phyloP scores from a whole-genome alignment of 257 asterid species.

The Solanum sitiens region DNA sequence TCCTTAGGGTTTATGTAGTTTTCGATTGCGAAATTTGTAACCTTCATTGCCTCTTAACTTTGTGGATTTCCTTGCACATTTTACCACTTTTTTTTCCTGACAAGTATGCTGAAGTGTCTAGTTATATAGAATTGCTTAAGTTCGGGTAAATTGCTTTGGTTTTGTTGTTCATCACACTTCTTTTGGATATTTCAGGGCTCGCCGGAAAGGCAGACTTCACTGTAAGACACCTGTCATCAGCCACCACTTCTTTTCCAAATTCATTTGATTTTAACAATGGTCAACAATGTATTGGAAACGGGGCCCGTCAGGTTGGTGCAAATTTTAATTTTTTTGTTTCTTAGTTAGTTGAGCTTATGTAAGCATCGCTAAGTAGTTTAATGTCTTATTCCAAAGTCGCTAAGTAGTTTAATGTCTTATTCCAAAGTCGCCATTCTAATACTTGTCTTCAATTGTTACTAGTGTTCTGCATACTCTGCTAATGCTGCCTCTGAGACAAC shows the following conservation, averaged over 20 bases:
- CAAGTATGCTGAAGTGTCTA: neutral
- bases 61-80: neutral
- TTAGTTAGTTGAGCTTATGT: slow-evolving; percentile 1
- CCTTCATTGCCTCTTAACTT: neutral
- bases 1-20: neutral
- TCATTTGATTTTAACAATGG: slow-evolving; percentile 42
- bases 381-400: neutral
- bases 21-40: neutral
- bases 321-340: neutral
- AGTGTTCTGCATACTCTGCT: slow-evolving; percentile 86
- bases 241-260: slow-evolving; percentile 54
- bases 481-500: slow-evolving; percentile 80
- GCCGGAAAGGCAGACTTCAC: slow-evolving; percentile 93
- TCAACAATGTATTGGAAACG: slow-evolving; percentile 69
- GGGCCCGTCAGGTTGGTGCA: slow-evolving; percentile 53
- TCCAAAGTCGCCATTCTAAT: neutral
- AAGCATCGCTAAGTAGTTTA: neutral
- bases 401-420: too few relatives aligned
- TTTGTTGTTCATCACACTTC: neutral
- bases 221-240: slow-evolving; percentile 87
- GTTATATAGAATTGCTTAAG: neutral
- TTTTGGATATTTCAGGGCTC: slow-evolving; percentile 41
- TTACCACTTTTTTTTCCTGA: neutral
- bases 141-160: neutral
- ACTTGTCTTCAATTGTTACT: slow-evolving; percentile 4